Conservation (phyloP, 768 basidiomycete genomes). For the Lentinula aciculospora region DNA sequence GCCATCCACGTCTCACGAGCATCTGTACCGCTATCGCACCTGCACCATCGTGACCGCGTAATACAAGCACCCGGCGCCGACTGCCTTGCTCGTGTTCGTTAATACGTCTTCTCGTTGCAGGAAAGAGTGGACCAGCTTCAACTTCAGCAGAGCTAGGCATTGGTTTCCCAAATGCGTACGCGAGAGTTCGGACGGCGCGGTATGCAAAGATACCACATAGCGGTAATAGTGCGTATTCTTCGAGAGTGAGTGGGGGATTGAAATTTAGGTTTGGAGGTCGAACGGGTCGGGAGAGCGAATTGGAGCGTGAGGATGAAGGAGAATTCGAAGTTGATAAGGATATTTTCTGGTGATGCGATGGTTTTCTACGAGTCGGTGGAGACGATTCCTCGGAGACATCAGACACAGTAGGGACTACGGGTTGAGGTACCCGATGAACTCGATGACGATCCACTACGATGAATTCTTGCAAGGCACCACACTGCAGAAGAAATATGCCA, state of each 20-base stretch:
- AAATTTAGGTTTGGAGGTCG: not conserved
- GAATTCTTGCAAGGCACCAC: slow-evolving; percentile 87
- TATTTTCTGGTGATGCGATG: not conserved
- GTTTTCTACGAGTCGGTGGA: not conserved
- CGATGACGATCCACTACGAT: slow-evolving; percentile 77
- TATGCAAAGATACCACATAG: slow-evolving; percentile 77
- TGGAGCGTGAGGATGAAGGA: slow-evolving; percentile 6
- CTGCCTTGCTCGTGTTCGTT: slow-evolving; percentile 7
- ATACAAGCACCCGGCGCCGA: slow-evolving; percentile 41
- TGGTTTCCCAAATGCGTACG: slow-evolving; percentile 32
- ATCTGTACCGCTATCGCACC: slow-evolving; percentile 79
- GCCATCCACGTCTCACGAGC: slow-evolving; percentile 63
- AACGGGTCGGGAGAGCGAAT: not conserved
- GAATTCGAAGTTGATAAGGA: not conserved
- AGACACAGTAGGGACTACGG: slow-evolving; percentile 30
- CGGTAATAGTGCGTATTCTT: slow-evolving; percentile 78
- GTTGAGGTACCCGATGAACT: slow-evolving; percentile 67
- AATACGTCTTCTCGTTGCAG: not conserved
- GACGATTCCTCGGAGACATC: slow-evolving; percentile 4
- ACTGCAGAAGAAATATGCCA: slow-evolving; percentile 33
- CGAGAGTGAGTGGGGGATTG: slow-evolving; percentile 31
- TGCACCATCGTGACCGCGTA: slow-evolving; percentile 68
- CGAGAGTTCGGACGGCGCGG: slow-evolving; percentile 70
- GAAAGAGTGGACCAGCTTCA: not conserved
- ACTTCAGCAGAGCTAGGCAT: slow-evolving; percentile 6